Evolutionary conservation across 805 yeast genomes (phyloP), one percentile per base, ranked within the genome.

Genomic region (Phaffomyces antillensis): DNA sequence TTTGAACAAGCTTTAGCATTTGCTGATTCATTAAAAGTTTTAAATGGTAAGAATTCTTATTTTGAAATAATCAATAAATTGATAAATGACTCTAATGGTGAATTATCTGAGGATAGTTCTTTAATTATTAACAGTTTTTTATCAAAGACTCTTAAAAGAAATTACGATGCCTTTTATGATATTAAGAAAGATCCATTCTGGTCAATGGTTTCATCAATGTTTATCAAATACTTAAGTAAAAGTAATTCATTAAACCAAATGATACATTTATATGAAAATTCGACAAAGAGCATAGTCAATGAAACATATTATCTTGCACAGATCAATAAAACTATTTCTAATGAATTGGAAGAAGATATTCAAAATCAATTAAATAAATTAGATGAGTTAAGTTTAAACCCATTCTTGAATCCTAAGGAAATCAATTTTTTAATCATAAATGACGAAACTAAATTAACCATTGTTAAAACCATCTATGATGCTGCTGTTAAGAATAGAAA

Each of bases 391-490:
- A 35, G 44, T 15, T n/a, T 40, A 16, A 54, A 56, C 28, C 60
- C 60, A 9, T 56, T 55, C 38, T 32, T 35, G 12, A 37, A 48
- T 3, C 42, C 47, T 7, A 23, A 35, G 8, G 37, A 43, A 7
- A 31, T n/a, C 3, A 44, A 54, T 3, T 46, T 53, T 24, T 18
- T 56, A 3, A 17, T 26, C 12, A 43, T 56, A 10, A 42, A 46
- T 33, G 36, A 49, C 9, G 41, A 43, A 11, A 44, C 52, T 5
- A 51, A 44, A 28, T 16, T 47, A 2, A 37, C 48, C 12, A 47
- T 53, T 5, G 43, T 55, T 10, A 50, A 53, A 41, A 54, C 59
- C 6, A 53, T 56, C 23, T 23, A 53, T 39, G 55, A 52, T 26
- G 37, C 45, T 37, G 56, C 59, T 5, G 38, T 43, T 37, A 42